Evolutionary conservation across 352 stramenopile species (phyloP).

Genomic region (Plasmopara viticola): DNA sequence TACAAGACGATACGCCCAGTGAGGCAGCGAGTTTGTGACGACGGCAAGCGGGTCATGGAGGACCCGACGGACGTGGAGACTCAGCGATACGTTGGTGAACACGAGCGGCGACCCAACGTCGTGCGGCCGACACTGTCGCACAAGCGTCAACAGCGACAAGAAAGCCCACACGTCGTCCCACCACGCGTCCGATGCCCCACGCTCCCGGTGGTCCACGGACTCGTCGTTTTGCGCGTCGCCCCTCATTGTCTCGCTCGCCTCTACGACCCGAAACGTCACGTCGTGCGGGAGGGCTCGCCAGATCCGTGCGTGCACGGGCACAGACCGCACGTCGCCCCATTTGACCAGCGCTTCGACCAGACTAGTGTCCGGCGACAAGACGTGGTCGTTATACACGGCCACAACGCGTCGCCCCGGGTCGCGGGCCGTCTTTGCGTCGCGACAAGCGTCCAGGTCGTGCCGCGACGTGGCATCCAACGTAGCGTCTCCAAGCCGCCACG

Average conservation of each 20-base stretch:
- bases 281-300: conserved; percentile 47
- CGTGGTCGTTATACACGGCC: conserved; percentile 33
- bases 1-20: conserved; percentile 49
- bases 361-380: conserved; percentile 37
- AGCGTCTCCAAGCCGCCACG: too few species aligned
- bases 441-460: conserved; percentile 16
- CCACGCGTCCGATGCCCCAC: conserved; percentile 15
- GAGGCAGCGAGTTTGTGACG: conserved; percentile 50
- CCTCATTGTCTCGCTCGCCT: background rate
- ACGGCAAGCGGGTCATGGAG: conserved; percentile 57
- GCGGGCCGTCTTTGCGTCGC: conserved; percentile 23
- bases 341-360: conserved; percentile 69
- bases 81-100: conserved; percentile 59
- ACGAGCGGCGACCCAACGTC: conserved; percentile 7
- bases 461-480: conserved; percentile 4
- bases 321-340: conserved; percentile 13
- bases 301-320: conserved; percentile 12
- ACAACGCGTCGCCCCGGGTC: conserved; percentile 34
- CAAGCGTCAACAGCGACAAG: conserved; percentile 39
- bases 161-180: conserved; percentile 66
- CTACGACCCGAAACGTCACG: conserved; percentile 50
- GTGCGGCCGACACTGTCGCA: conserved; percentile 18
- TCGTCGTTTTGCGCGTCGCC: too few species aligned
- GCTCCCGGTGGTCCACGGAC: background rate
- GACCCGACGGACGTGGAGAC: conserved; percentile 49